These are phyloP conservation scores for Juglanconis sp. DNA, from an alignment of 2,329 filamentous ascomycete species.

Conservation along the genomic window DNA sequence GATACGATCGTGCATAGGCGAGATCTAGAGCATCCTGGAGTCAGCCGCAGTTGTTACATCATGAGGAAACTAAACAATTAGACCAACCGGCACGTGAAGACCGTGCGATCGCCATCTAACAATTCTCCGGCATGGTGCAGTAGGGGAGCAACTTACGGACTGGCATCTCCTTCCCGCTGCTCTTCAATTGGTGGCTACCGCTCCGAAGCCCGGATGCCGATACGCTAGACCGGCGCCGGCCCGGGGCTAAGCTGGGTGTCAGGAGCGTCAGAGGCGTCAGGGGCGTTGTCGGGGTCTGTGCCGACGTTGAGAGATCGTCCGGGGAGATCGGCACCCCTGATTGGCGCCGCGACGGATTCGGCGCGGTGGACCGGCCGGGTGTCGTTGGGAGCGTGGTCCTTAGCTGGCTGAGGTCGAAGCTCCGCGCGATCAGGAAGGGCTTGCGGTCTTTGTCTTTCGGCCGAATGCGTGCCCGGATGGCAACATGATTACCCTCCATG, in stretches of 20 bases:
- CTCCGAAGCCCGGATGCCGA: constrained; percentile 13
- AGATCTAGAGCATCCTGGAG: constrained; percentile 36
- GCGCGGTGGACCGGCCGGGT: constrained; percentile 6
- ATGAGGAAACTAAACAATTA: too few species aligned
- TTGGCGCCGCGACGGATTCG: constrained; percentile 16
- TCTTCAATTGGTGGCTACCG: constrained; percentile 14
- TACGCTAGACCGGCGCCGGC: constrained; percentile 12
- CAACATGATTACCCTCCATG: constrained; percentile 22
- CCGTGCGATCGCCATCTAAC: background rate
- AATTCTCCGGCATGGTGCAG: background rate
- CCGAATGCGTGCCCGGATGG: constrained; percentile 42
- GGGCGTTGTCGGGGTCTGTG: constrained; percentile 4
- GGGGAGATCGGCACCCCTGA: constrained; percentile 4
- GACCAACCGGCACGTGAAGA: background rate
- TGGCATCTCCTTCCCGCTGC: constrained; percentile 34
- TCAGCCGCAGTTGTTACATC: too few species aligned
- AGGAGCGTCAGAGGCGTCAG: constrained; percentile 11
- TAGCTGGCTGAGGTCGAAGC: constrained; percentile 48
- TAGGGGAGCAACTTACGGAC: constrained; percentile 40
- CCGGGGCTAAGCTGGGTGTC: constrained; percentile 5
- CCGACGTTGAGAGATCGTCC: constrained; percentile 7
- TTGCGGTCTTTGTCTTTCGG: constrained; percentile 38
- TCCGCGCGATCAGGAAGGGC: constrained; percentile 46
- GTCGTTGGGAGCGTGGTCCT: constrained; percentile 42
- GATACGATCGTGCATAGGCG: constrained; percentile 42